These are phyloP conservation scores for Fusarium foetens DNA, from an alignment of 2,329 filamentous ascomycete genomes.

Conservation along the genomic window DNA sequence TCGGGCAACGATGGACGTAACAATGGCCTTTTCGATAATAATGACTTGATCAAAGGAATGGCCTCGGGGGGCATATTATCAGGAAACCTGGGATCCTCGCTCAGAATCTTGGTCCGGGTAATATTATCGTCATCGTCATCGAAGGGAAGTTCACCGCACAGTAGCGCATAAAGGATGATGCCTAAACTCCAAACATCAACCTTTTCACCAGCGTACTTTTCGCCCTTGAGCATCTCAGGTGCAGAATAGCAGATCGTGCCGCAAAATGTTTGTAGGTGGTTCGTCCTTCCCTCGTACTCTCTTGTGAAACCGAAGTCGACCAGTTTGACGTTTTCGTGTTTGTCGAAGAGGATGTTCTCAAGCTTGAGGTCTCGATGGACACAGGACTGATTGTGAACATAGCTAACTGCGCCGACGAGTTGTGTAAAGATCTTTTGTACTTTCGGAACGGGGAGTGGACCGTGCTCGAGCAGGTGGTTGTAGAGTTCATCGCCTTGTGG, in stretches of 20 bases:
- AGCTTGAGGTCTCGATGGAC: constrained; percentile 97
- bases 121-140: constrained; percentile 94
- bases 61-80: constrained; percentile 82
- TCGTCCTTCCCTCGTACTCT: constrained; percentile 95
- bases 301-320: constrained; percentile 98
- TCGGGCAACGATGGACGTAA: constrained; percentile 84
- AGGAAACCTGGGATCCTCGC: constrained; percentile 86
- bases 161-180: constrained; percentile 83
- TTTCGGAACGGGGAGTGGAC: constrained; percentile 83
- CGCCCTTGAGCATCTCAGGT: constrained; percentile 97
- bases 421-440: constrained; percentile 97
- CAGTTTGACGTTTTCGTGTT: constrained; percentile 95
- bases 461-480: constrained; percentile 91
- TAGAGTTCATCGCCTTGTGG: constrained; percentile 92
- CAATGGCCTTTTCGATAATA: constrained; percentile 92
- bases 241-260: constrained; percentile 98
- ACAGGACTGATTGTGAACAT: constrained; percentile 94
- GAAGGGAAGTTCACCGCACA: constrained; percentile 89
- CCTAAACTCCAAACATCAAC: constrained; percentile 96
- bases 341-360: constrained; percentile 90
- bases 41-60: constrained; percentile 75
- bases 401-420: constrained; percentile 91
- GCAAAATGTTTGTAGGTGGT: constrained; percentile 96
- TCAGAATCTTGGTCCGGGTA: constrained; percentile 86
- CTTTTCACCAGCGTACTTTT: constrained; percentile 98